phyloP scores from a whole-genome alignment of 2,329 filamentous ascomycete genomes.

The Diaporthe batatas region DNA sequence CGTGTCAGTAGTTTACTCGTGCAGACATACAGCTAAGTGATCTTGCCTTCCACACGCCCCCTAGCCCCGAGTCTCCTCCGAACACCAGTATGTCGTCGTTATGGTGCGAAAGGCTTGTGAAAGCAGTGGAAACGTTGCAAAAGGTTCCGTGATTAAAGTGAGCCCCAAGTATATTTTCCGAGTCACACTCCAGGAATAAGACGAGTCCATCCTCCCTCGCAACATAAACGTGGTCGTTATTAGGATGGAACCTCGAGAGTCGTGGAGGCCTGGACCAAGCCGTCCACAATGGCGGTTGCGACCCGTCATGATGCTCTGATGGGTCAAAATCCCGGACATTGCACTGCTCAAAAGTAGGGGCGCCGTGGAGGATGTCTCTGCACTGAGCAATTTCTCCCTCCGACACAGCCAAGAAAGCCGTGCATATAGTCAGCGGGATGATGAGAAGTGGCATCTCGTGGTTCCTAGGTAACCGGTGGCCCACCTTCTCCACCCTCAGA shows the following conservation, averaged over 20 bases:
- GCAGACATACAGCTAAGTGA: neutral
- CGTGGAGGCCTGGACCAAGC: constrained; percentile 86
- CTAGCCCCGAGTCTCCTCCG: constrained; percentile 82
- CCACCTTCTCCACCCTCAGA: constrained; percentile 61
- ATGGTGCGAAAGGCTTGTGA: constrained; percentile 72
- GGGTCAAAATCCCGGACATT: constrained; percentile 55
- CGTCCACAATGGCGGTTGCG: constrained; percentile 75
- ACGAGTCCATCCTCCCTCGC: constrained; percentile 89
- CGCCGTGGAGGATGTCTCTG: constrained; percentile 65
- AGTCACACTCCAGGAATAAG: constrained; percentile 77
- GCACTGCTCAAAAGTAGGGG: constrained; percentile 62
- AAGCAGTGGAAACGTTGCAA: constrained; percentile 84
- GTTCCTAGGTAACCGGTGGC: constrained; percentile 63
- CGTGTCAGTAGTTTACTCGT: neutral
- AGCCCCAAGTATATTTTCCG: constrained; percentile 66
- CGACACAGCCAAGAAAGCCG: constrained; percentile 78
- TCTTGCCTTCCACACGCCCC: constrained; percentile 79
- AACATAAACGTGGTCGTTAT: constrained; percentile 85
- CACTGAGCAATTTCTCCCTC: constrained; percentile 70
- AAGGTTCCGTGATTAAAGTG: constrained; percentile 74
- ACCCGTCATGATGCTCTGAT: constrained; percentile 63
- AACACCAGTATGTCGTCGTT: constrained; percentile 81
- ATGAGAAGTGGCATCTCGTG: constrained; percentile 75
- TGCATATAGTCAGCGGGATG: constrained; percentile 78
- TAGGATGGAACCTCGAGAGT: constrained; percentile 70